These are phyloP conservation scores for Tranzscheliella williamsii DNA, from an alignment of 1,284 basidiomycete genomes.

Conservation along the genomic window DNA sequence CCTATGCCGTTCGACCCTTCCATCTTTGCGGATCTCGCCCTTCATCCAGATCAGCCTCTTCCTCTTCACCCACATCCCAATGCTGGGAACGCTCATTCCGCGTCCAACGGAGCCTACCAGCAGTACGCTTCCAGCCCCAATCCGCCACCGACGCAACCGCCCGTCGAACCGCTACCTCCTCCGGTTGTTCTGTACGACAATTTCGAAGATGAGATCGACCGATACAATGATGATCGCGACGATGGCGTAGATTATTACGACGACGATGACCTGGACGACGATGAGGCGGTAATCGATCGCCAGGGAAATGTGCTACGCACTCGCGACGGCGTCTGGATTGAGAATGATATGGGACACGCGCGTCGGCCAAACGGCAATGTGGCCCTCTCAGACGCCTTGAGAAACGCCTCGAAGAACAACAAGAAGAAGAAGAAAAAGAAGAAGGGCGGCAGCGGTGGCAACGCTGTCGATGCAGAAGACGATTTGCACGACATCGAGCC, in stretches of 20 bases:
- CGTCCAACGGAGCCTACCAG: constrained; percentile 27
- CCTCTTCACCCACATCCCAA: constrained; percentile 51
- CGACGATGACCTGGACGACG: constrained; percentile 52
- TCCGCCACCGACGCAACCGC: constrained; percentile 49
- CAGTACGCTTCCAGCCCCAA: constrained; percentile 46
- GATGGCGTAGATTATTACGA: constrained; percentile 54
- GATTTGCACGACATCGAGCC: constrained; percentile 56
- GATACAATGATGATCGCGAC: constrained; percentile 51
- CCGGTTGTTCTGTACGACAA: constrained; percentile 57
- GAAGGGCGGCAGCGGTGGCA: constrained; percentile 40
- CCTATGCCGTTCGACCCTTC: constrained; percentile 54
- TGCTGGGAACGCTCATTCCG: constrained; percentile 17
- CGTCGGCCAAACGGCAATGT: constrained; percentile 15
- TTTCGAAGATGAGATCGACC: constrained; percentile 50
- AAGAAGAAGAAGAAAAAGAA: constrained; percentile 68
- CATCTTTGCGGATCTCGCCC: constrained; percentile 55
- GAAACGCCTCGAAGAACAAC: constrained; percentile 54
- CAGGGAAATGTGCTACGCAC: constrained; percentile 23
- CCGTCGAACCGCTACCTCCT: constrained; percentile 46
- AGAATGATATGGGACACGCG: constrained; percentile 18
- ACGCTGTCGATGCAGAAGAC: constrained; percentile 59
- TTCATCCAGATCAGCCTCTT: constrained; percentile 47
- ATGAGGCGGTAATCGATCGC: constrained; percentile 31
- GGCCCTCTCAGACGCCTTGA: constrained; percentile 11
- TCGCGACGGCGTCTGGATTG: constrained; percentile 32